Evolutionary conservation across 805 yeast species (phyloP).

Genomic region (Candida ponderosae): DNA sequence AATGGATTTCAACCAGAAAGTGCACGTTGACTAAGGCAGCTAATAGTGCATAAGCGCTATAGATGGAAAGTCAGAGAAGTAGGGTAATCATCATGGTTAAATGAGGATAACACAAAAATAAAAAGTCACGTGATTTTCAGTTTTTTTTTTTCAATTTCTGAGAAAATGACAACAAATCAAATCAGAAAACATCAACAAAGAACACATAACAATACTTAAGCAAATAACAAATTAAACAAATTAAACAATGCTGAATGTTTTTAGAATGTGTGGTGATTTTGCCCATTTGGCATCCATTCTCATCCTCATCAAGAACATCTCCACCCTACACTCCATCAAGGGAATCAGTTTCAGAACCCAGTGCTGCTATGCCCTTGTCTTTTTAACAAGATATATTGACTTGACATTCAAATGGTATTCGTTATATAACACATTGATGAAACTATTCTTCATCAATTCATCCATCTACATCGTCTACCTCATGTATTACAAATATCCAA

Average conservation of each 20-base stretch:
- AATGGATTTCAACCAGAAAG: too few species aligned
- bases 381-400: slow-evolving; percentile 62
- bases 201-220: too few species aligned
- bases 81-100: too few species aligned
- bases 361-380: slow-evolving; percentile 65
- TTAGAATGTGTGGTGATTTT: slow-evolving; percentile 57
- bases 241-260: slow-evolving; percentile 28
- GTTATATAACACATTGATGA: slow-evolving; percentile 73
- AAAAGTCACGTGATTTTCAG: too few species aligned
- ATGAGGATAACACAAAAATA: too few species aligned
- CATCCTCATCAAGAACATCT: slow-evolving; percentile 67
- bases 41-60: too few species aligned
- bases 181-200: too few species aligned
- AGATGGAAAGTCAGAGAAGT: too few species aligned
- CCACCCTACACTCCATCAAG: slow-evolving; percentile 51
- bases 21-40: too few species aligned
- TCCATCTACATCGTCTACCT: slow-evolving; percentile 69
- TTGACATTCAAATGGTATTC: slow-evolving; percentile 43
- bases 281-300: slow-evolving; percentile 77
- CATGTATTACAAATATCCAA: slow-evolving; percentile 54
- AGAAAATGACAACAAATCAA: too few species aligned
- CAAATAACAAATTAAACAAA: too few species aligned
- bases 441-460: slow-evolving; percentile 69
- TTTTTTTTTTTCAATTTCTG: too few species aligned
- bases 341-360: slow-evolving; percentile 93